Base-by-base conservation (phyloP, 345 rosid genomes). In the Trapa bicornis region DNA sequence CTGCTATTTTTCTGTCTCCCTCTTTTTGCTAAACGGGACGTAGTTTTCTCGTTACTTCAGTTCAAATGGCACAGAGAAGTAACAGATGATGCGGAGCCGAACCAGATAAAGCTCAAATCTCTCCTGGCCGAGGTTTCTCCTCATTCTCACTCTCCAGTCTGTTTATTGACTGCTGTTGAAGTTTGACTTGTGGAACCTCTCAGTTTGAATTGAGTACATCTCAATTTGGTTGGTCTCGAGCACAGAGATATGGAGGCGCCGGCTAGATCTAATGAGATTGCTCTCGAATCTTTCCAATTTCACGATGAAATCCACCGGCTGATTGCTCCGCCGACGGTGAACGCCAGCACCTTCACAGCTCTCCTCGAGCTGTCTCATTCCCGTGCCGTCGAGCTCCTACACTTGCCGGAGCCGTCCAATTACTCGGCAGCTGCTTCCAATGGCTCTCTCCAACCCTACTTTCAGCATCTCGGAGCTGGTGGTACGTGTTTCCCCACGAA, bases 371-470 rank as follows among this genome's bases (percentile, higher is more conserved):
- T 85, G 43, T 79, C 86, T 47, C 64, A 79, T 14, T 72, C 80
- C 52, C 82, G 73, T 60, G 86, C 85, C 69, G n/a, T 85, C 68
- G 82, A 80, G 78, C 84, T 85, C 52, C 89, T 85, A 54, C 84
- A 72, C 39, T 70, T 80, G 10, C 70, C 83, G 37, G 82, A 78
- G 43, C 70, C 74, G 37, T 61, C 64, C 47, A 53, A 17, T 48
- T 53, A 38, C 17, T 65, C 54, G 6, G 63, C 39, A 22, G 70
- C 63, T 56, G 43, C 43, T 8, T 41, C 43, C 6, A 41, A 41
- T 41, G 43, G 43, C 43, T 65, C 53, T 12, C 6, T n/a, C 42
- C 45, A 38, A 38, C 61, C 50, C 69, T 64, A 43, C 52, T 38
- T 73, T 36, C 42, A 33, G n/a, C 66, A 48, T 4, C 65, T 64